A percentile compares a stretch with the other conserved stretches of the same genome.
phyloP scores from a whole-genome alignment of 441 rosid species.

The Cnidoscolus chayamansa region DNA sequence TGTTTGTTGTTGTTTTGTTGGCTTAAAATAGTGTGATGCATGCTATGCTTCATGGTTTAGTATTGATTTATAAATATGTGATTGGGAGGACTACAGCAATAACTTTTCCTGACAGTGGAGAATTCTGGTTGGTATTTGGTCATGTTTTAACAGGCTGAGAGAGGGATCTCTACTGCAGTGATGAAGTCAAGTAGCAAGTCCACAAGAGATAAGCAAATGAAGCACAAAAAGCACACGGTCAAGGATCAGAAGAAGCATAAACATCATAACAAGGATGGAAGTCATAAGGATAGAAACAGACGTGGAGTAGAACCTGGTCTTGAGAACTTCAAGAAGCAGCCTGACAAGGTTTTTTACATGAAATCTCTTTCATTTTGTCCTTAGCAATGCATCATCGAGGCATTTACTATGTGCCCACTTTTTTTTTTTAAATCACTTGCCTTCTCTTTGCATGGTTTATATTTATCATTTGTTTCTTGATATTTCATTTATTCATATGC shows the following conservation, averaged over 20 bases:
- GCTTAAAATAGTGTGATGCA: neutral
- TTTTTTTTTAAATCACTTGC: neutral
- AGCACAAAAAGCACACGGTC: constrained; percentile 48
- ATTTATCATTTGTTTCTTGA: neutral
- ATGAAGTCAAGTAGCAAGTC: constrained; percentile 50
- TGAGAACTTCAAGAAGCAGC: constrained; percentile 53
- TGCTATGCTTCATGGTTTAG: neutral
- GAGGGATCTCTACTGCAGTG: constrained; percentile 50
- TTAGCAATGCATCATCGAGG: neutral
- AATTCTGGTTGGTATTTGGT: neutral
- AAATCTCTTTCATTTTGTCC: neutral
- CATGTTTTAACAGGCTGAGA: constrained; percentile 41
- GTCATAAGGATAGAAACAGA: constrained; percentile 31
- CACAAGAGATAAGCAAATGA: constrained; percentile 51
- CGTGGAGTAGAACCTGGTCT: constrained; percentile 50
- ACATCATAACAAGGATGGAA: constrained; percentile 40
- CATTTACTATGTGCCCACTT: too few species aligned
- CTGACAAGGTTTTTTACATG: constrained; percentile 48
- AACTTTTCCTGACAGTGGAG: neutral
- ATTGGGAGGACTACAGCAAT: neutral
- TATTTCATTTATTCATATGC: neutral
- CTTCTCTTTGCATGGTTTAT: neutral
- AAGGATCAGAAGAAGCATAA: constrained; percentile 74
- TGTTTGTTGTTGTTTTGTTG: neutral
- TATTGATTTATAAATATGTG: neutral